Evolutionary conservation across 768 basidiomycete genomes (phyloP), one percentile per base, ranked within the genome.

Genomic region (Mycena chlorophos): DNA sequence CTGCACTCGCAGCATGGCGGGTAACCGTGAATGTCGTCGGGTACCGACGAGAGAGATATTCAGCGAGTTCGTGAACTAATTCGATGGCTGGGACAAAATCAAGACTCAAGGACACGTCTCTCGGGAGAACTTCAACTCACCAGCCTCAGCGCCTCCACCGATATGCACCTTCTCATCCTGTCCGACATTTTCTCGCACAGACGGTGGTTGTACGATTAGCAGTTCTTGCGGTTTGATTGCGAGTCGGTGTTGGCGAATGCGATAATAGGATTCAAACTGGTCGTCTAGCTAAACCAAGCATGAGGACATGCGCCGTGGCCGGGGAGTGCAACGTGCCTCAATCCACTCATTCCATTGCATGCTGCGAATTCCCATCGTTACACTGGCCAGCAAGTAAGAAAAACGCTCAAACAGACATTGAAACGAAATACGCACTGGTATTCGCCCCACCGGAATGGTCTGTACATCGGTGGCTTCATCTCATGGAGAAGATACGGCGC

Each of bases 261-360:
- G 71, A 64, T 87, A 79, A 63, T 83, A 86, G n/a, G 66, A 62
- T 13, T 72, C 65, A 63, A 82, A 87, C 52, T 81, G 71, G 52
- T 78, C 75, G 66, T 88, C 88, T 28, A 88, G 75, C 83, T 85
- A 50, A n/a, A 47, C 39, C 45, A 20, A 51, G 29, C 13, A 46
- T 47, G 31, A 55, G 29, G 49, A 26, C 22, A 5, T 23, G 22
- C 10, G 22, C 22, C 8, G 40, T 19, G 22, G 16, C 8, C 8
- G 8, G 22, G 10, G 40, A 20, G 20, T 12, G 40, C 12, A 13
- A n/a, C n/a, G 22, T 57, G 84, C 85, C 72, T 89, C 85, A 43
- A 90, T 82, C 88, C 88, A 89, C 51, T 86, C 81, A 37, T 78
- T 76, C 83, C 84, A 90, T 8, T 73, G 73, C 86, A 89, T 88